Evolutionary conservation across 2,329 filamentous ascomycete genomes (phyloP), one percentile per base, ranked within the genome.

Genomic region (Pseudocercospora musae): DNA sequence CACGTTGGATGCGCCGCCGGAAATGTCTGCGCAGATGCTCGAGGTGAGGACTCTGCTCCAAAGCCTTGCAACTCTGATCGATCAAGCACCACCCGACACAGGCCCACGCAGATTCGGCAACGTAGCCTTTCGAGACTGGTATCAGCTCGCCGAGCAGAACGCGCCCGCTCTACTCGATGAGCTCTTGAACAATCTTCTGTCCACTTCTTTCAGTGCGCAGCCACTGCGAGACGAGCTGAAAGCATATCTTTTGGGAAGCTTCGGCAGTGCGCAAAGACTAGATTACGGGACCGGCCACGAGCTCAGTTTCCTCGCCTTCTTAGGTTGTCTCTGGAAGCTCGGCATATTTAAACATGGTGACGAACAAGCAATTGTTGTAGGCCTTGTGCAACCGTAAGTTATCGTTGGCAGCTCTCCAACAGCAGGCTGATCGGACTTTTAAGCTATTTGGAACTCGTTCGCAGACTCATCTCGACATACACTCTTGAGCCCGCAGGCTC

Each of bases 251-350:
- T 76, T 96, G 3, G 93, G 92, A 13, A 86, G 85, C 4, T 97
- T 96, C 77, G 95, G 95, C 3, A 98, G 92, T 73, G 77, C 91
- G 0, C 92, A 97, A 71, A 82, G 95, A 58, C 81, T 99, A 25
- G 95, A 99, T 77, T 99, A 97, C 73, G 95, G 95, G 1, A 98
- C 95, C 0, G 95, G 95, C 0, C 95, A 99, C 75, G 95, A 99
- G 74, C 80, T 99, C 57, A 96, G 91, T 77, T 99, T 99, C 71
- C 76, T 98, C 7, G 94, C 95, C 1, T 99, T 99, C 66, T 75
- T 99, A 5, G 93, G 87, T 4, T 88, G 90, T 63, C 80, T 99
- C 4, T 99, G 94, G 93, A 97, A 96, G 76, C 81, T 99, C 2
- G 88, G 89, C 49, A 88, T 85, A 15, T 98, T 99, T 73, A 78